A percentile compares a stretch with the other conserved stretches of the same genome.
Evolutionary conservation across 345 rosid species (phyloP).

Genomic region (Diplotaxis tenuifolia): DNA sequence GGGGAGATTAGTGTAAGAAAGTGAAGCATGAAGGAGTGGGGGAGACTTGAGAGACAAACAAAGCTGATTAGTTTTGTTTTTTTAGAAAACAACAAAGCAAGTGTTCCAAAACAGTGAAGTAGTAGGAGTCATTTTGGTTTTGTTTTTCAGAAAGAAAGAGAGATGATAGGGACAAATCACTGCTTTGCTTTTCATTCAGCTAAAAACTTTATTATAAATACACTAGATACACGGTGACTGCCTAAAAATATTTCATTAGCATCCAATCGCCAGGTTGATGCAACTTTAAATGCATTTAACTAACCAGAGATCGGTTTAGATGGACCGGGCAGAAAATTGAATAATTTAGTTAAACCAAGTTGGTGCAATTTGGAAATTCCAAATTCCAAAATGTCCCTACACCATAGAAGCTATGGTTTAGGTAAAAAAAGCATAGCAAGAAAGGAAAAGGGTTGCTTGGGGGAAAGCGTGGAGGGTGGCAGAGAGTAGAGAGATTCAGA

Average conservation of each 20-base stretch:
- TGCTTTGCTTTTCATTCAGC: slow-evolving; percentile 29
- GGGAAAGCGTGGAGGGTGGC: slow-evolving; percentile 67
- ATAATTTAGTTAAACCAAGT: background rate
- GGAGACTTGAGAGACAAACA: slow-evolving; percentile 33
- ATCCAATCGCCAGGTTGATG: background rate
- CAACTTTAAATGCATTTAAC: background rate
- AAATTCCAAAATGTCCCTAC: slow-evolving; percentile 36
- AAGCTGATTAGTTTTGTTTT: slow-evolving; percentile 7
- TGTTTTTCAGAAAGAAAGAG: slow-evolving; percentile 32
- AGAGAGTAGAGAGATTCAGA: slow-evolving; percentile 36
- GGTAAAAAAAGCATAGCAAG: slow-evolving; percentile 17
- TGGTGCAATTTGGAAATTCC: slow-evolving; percentile 7
- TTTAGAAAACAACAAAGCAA: slow-evolving; percentile 32
- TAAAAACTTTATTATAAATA: background rate
- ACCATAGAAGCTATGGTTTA: slow-evolving; percentile 24
- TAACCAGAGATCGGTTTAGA: slow-evolving; percentile 25
- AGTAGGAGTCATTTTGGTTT: slow-evolving; percentile 25
- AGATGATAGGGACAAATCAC: slow-evolving; percentile 30
- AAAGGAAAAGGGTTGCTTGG: slow-evolving; percentile 50
- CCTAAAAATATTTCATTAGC: slow-evolving; percentile 5
- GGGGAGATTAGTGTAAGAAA: background rate
- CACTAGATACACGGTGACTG: background rate
- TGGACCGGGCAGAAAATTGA: background rate
- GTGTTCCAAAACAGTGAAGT: slow-evolving; percentile 28
- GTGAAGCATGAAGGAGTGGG: slow-evolving; percentile 22